Evolutionary conservation across 1,284 basidiomycete species (phyloP).

Genomic region (Malassezia sympodialis): DNA sequence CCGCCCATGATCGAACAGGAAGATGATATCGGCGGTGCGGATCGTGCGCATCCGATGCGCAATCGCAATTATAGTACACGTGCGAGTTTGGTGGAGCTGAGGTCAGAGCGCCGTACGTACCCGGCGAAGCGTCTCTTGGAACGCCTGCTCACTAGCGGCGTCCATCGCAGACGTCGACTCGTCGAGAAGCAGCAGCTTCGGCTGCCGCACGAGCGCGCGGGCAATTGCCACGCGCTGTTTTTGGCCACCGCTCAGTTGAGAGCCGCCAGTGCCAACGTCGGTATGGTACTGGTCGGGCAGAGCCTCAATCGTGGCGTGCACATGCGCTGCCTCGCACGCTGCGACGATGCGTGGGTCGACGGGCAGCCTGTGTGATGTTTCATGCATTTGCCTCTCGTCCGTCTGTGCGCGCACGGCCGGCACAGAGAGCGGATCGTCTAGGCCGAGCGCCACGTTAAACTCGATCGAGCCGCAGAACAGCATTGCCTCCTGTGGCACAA

Average conservation of each 20-base stretch:
- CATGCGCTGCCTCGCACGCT: conserved; percentile 37
- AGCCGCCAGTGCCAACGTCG: conserved; percentile 84
- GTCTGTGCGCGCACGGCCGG: conserved; percentile 18
- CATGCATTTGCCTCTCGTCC: conserved; percentile 55
- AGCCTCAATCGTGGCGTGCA: conserved; percentile 64
- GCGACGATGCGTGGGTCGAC: conserved; percentile 52
- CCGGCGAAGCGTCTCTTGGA: conserved; percentile 27
- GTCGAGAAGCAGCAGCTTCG: conserved; percentile 36
- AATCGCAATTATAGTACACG: conserved; percentile 39
- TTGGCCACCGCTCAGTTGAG: conserved; percentile 53
- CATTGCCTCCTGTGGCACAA: conserved; percentile 85
- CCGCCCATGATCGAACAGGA: conserved; percentile 34
- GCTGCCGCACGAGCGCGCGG: conserved; percentile 37
- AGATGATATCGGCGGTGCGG: conserved; percentile 38
- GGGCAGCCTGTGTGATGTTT: conserved; percentile 5
- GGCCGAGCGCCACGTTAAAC: conserved; percentile 47
- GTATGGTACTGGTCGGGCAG: conserved; percentile 84
- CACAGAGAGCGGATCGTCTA: conserved; percentile 63
- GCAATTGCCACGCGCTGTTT: conserved; percentile 43
- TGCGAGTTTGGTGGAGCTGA: conserved; percentile 31
- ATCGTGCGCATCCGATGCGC: conserved; percentile 45
- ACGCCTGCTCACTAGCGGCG: conserved; percentile 39
- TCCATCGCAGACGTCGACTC: conserved; percentile 44
- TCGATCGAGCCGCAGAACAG: conserved; percentile 58
- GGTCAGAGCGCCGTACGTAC: conserved; percentile 2